phyloP scores from a whole-genome alignment of 176 grass and related monocot species.

The Avena eriantha region DNA sequence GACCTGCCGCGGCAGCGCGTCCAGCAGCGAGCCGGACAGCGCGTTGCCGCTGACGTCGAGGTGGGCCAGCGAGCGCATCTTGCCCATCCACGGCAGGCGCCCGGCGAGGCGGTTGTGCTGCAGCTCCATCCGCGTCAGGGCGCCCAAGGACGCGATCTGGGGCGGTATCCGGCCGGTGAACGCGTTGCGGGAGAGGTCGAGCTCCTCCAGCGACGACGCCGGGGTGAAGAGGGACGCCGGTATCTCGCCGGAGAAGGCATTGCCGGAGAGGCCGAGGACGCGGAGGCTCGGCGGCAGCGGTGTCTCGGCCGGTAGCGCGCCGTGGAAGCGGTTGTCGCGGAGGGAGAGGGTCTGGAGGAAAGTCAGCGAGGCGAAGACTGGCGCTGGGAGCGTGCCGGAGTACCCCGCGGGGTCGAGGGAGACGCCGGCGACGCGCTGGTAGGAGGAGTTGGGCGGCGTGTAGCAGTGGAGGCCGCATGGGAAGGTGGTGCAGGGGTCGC shows the following conservation, averaged over 20 bases:
- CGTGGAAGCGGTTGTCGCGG: conserved; percentile 58
- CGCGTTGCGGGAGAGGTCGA: conserved; percentile 58
- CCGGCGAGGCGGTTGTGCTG: conserved; percentile 51
- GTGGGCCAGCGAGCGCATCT: conserved; percentile 44
- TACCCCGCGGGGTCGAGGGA: conserved; percentile 59
- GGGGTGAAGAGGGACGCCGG: conserved; percentile 34
- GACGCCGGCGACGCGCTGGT: conserved; percentile 47
- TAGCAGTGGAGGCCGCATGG: conserved; percentile 51
- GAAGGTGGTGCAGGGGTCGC: conserved; percentile 51
- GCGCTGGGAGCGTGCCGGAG: conserved; percentile 44
- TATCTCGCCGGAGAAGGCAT: conserved; percentile 60
- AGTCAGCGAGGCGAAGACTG: conserved; percentile 39
- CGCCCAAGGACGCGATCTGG: conserved; percentile 26
- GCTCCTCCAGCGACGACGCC: conserved; percentile 39
- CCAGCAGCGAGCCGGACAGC: conserved; percentile 34
- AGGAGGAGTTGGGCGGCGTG: conserved; percentile 8
- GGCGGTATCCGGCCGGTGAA: conserved; percentile 48
- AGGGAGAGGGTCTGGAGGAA: conserved; percentile 48
- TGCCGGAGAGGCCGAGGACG: conserved; percentile 50
- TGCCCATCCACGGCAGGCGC: conserved; percentile 1
- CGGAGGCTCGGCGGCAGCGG: conserved; percentile 37
- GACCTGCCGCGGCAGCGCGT: conserved; percentile 45
- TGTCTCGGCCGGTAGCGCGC: conserved; percentile 27
- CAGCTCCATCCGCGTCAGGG: conserved; percentile 47
- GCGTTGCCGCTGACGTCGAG: conserved; percentile 57